phyloP scores from a whole-genome alignment of 192 early-diverging fungal species.

The Rhizophagus clarus region DNA sequence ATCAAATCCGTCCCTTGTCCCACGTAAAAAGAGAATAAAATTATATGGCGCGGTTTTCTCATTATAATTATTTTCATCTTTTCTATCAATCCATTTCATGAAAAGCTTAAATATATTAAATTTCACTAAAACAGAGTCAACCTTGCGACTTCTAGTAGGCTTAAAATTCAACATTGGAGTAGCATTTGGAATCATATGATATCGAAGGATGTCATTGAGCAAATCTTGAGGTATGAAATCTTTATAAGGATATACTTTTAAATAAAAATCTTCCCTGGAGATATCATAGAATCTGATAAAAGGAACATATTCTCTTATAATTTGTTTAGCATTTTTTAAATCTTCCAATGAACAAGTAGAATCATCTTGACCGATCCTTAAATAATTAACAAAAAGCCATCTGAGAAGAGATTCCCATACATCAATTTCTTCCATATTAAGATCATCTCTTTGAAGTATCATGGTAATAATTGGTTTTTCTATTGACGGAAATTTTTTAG shows the following conservation, averaged over 20 bases:
- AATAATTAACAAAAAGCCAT: neutral
- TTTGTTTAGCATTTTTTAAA: neutral
- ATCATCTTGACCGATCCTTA: neutral
- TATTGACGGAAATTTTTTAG: neutral
- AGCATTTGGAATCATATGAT: neutral
- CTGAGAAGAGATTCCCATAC: neutral
- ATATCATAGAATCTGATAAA: constrained; percentile 3
- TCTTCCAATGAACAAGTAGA: neutral
- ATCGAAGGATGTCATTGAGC: neutral
- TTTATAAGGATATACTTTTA: constrained; percentile 9
- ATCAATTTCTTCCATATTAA: neutral
- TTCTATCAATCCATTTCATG: neutral
- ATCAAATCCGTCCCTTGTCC: neutral
- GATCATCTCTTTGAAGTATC: neutral
- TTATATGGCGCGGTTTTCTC: neutral
- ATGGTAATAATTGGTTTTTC: neutral
- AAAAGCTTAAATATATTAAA: neutral
- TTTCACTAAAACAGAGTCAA: neutral
- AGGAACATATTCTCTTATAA: neutral
- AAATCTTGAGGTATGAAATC: neutral
- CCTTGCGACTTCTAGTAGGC: neutral
- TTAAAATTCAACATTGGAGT: neutral
- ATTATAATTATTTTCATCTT: neutral
- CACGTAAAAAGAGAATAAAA: neutral
- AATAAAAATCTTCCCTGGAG: neutral